Conservation (phyloP, 371 early-diverging fungal species). For the Mucor indicus region DNA sequence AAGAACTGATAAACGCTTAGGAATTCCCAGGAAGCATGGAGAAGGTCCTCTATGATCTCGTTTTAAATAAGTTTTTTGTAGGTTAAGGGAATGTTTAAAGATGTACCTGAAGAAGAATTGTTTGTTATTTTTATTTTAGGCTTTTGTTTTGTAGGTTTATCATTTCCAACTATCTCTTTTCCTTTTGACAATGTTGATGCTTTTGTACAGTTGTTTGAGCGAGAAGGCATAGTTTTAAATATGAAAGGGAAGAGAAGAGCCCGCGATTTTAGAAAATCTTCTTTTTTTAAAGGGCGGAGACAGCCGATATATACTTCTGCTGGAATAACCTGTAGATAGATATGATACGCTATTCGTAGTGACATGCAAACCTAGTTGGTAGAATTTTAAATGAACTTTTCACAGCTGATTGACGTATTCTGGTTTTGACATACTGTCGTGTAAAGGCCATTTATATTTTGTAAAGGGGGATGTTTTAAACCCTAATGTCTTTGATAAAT, state of each 20-base stretch:
- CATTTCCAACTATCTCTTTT: background rate
- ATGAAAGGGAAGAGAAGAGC: background rate
- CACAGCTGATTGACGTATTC: no score
- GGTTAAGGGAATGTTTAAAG: no score
- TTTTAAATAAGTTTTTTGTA: background rate
- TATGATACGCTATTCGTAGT: no score
- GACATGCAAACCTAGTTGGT: no score
- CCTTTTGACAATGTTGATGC: background rate
- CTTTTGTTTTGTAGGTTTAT: background rate
- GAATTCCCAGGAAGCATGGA: constrained; percentile 27
- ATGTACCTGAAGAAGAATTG: constrained; percentile 17
- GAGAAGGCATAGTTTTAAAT: background rate
- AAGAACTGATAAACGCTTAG: constrained; percentile 17
- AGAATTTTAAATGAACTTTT: no score
- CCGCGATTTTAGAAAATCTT: background rate
- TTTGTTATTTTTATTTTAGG: constrained; percentile 5
- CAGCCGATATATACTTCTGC: no score
- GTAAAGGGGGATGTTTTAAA: no score
- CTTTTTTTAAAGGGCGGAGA: no score
- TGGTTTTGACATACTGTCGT: no score
- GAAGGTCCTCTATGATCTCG: constrained; percentile 11
- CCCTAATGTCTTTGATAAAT: no score
- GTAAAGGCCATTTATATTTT: no score
- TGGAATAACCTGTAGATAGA: no score
- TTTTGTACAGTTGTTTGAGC: background rate